Base-by-base conservation (phyloP, 257 asterid species). In the Fraxinus quadrangulata region DNA sequence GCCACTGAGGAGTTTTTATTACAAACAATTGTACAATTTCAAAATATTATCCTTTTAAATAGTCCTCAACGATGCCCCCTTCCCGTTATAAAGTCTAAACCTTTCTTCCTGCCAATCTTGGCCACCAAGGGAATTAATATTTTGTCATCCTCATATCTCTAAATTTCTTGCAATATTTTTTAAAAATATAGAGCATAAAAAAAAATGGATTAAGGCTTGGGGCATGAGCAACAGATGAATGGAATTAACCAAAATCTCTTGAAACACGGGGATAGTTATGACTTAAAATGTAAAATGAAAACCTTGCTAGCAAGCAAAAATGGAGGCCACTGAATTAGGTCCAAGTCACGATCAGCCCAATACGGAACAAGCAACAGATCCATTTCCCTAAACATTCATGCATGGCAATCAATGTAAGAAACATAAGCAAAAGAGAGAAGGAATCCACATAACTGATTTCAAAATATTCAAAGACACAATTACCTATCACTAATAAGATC, bases 281-380 rank as follows among this genome's bases (percentile, higher is more conserved):
- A 74, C 13, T 28, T 34, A 19, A 45, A 70, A 66, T 23, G 13
- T 37, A 40, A 42, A 51, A 72, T 5, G 59, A 49, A 40, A 85
- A 93, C 99, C 99, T 90, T 96, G 98, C 99, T 93, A 75, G 99
- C 97, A 72, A 96, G 97, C 86, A 96, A 85, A 90, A 96, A 96
- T 2, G 98, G 98, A 69, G 99, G 99, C 99, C 99, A 96, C 81
- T 90, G 99, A 82, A 85, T 94, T 78, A 96, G 89, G 81, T 89
- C 96, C 87, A 96, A 80, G 79, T 93, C 97, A 78, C 96, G 98
- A 82, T 96, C 97, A 81, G 98, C 98, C 97, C 98, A 96, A 85
- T 96, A 96, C 26, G 99, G 99, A 83, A 96, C 99, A 81, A 96
- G 97, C 90, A 96, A 86, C 80, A 96, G 88, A 84, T 96, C 96